Conservation (phyloP, 495 filamentous ascomycete genomes). For the Aspergillus ostianus region DNA sequence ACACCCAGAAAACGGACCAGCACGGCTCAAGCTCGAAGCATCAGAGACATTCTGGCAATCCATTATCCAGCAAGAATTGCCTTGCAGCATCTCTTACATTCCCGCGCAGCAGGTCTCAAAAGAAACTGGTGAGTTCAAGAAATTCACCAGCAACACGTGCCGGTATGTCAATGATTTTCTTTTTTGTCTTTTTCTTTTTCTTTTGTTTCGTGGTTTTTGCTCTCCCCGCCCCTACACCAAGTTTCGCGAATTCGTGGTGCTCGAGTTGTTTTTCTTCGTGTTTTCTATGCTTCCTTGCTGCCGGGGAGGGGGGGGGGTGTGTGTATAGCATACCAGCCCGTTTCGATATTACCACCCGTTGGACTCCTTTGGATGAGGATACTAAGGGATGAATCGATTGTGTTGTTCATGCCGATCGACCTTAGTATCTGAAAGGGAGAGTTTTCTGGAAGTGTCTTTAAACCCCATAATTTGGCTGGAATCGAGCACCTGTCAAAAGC, state of each 20-base stretch:
- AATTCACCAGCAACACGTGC: slow-evolving; percentile 20
- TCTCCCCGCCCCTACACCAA: slow-evolving; percentile 4
- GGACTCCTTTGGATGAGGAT: slow-evolving; percentile 7
- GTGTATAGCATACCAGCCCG: neutral
- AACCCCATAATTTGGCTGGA: slow-evolving; percentile 3
- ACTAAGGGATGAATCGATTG: slow-evolving; percentile 1
- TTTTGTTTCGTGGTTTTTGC: slow-evolving; percentile 9
- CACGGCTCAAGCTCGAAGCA: slow-evolving; percentile 14
- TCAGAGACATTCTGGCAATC: slow-evolving; percentile 21
- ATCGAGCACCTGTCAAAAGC: slow-evolving; percentile 10
- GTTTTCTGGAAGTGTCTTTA: neutral
- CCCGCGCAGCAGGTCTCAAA: slow-evolving; percentile 24
- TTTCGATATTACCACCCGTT: neutral
- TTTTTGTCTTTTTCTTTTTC: slow-evolving; percentile 6
- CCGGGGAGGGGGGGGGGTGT: slow-evolving; percentile 10
- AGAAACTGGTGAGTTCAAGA: slow-evolving; percentile 16
- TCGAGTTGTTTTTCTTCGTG: neutral
- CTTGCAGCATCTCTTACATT: slow-evolving; percentile 27
- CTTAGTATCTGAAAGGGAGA: slow-evolving; percentile 3
- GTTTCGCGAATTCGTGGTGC: slow-evolving; percentile 2
- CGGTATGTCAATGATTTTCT: slow-evolving; percentile 18
- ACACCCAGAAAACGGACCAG: neutral
- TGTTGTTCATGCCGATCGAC: neutral
- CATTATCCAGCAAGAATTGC: slow-evolving; percentile 19
- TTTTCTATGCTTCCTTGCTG: slow-evolving; percentile 12